A percentile compares a stretch with the other conserved stretches of the same genome.
These are phyloP conservation scores for Candida glucosophila DNA, from an alignment of 1,139 yeast genomes.

Conservation along the genomic window DNA sequence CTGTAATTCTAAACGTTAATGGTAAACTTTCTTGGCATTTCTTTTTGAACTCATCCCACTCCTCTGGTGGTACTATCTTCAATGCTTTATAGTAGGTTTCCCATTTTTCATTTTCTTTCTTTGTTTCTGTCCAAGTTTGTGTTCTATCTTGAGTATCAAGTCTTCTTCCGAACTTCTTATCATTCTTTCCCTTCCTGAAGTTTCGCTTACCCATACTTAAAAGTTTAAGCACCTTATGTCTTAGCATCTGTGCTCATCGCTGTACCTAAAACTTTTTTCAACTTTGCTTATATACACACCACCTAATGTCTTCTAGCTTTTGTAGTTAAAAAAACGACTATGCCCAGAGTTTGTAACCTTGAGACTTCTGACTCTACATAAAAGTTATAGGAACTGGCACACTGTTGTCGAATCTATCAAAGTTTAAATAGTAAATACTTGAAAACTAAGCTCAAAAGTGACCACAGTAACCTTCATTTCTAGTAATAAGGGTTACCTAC, in stretches of 20 bases:
- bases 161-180: slow-evolving; percentile 25
- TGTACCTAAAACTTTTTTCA: slow-evolving; percentile 2
- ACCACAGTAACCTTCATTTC: too few species aligned
- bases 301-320: too few species aligned
- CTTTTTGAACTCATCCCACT: slow-evolving; percentile 71
- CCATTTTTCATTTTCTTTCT: slow-evolving; percentile 81
- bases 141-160: slow-evolving; percentile 20
- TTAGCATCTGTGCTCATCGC: too few species aligned
- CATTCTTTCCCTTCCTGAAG: slow-evolving; percentile 26
- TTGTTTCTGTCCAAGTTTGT: slow-evolving; percentile 56
- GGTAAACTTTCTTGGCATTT: slow-evolving; percentile 80
- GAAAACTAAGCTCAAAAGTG: too few species aligned
- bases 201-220: slow-evolving; percentile 32
- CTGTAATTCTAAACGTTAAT: slow-evolving; percentile 89
- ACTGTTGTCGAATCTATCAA: too few species aligned
- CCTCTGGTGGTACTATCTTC: slow-evolving; percentile 57
- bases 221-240: too few species aligned
- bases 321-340: background rate
- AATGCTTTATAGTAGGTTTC: slow-evolving; percentile 77
- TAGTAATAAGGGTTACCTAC: too few species aligned
- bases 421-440: too few species aligned
- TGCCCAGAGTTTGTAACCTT: too few species aligned
- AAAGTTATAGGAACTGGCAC: too few species aligned
- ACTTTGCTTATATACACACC: slow-evolving; percentile 2
- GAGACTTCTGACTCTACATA: too few species aligned